Conservation (phyloP, 2,329 filamentous ascomycete species). For the Mycosphaerelloides madeirae region DNA sequence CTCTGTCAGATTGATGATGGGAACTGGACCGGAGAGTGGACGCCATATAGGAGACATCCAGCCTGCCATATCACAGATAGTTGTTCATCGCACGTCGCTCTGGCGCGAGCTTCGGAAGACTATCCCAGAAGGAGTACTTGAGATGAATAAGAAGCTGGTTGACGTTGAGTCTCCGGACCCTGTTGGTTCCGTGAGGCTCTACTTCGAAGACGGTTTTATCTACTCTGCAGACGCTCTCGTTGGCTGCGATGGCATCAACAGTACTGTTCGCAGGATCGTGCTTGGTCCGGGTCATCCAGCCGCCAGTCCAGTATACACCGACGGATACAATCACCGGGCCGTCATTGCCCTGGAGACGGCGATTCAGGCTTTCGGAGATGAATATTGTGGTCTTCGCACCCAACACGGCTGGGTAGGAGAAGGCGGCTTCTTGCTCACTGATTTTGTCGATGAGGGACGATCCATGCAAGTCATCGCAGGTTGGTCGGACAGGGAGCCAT, state of each 20-base stretch:
- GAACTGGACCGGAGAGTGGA: conserved; percentile 3
- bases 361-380: conserved; percentile 5
- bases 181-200: background rate
- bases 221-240: background rate
- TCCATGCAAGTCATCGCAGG: conserved; percentile 9
- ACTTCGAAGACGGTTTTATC: background rate
- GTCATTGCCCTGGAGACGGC: conserved; percentile 7
- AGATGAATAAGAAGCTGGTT: background rate
- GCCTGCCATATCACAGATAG: background rate
- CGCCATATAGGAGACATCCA: conserved; percentile 1
- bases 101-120: background rate
- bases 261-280: background rate
- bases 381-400: conserved; percentile 3
- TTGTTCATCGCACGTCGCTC: conserved; percentile 3
- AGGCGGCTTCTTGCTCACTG: conserved; percentile 7
- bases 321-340: conserved; percentile 7
- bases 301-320: conserved; percentile 4
- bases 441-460: conserved; percentile 6
- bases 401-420: conserved; percentile 8
- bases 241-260: conserved; percentile 7
- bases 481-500: conserved; percentile 2
- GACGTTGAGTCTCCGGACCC: background rate
- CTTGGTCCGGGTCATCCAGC: conserved; percentile 7
- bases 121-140: background rate
- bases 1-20: conserved; percentile 7